A percentile compares a stretch with the other conserved stretches of the same genome.
phyloP scores from a whole-genome alignment of 2,329 filamentous ascomycete species.

The Colletotrichum lentis region DNA sequence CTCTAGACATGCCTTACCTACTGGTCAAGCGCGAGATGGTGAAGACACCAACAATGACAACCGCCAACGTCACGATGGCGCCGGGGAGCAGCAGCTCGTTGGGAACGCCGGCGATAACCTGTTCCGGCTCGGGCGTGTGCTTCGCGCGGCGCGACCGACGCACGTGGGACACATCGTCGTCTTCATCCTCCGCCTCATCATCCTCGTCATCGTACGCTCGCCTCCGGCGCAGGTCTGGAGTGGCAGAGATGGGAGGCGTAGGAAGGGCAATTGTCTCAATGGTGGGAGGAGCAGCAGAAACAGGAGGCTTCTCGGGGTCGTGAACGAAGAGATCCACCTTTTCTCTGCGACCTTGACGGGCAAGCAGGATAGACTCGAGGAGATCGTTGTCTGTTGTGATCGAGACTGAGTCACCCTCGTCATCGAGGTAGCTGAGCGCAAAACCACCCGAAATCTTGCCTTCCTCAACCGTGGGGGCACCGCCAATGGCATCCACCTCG shows the following conservation, averaged over 20 bases:
- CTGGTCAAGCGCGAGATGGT: slow-evolving; percentile 76
- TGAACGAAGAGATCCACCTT: slow-evolving; percentile 99
- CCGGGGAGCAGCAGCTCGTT: slow-evolving; percentile 94
- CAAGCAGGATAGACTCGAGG: slow-evolving; percentile 85
- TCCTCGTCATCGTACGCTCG: slow-evolving; percentile 61
- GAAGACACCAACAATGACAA: slow-evolving; percentile 94
- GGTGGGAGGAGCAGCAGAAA: slow-evolving; percentile 66
- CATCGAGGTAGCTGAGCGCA: slow-evolving; percentile 93
- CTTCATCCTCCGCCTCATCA: slow-evolving; percentile 63
- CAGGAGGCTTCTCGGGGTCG: slow-evolving; percentile 86
- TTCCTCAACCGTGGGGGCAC: slow-evolving; percentile 78
- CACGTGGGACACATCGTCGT: slow-evolving; percentile 60
- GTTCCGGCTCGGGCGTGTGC: slow-evolving; percentile 65
- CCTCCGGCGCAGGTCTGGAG: slow-evolving; percentile 58
- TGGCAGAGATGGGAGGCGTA: slow-evolving; percentile 60
- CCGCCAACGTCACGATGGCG: slow-evolving; percentile 92
- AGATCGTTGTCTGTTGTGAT: slow-evolving; percentile 96
- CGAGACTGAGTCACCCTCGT: slow-evolving; percentile 95
- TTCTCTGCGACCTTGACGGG: slow-evolving; percentile 78
- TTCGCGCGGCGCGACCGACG: slow-evolving; percentile 56
- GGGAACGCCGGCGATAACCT: slow-evolving; percentile 88
- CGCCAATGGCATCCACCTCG: slow-evolving; percentile 86
- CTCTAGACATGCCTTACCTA: slow-evolving; percentile 51
- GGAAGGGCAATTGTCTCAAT: slow-evolving; percentile 51
- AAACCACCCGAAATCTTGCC: slow-evolving; percentile 84